Conservation (phyloP, 106 monocot species). For the Triglochin maritima region DNA sequence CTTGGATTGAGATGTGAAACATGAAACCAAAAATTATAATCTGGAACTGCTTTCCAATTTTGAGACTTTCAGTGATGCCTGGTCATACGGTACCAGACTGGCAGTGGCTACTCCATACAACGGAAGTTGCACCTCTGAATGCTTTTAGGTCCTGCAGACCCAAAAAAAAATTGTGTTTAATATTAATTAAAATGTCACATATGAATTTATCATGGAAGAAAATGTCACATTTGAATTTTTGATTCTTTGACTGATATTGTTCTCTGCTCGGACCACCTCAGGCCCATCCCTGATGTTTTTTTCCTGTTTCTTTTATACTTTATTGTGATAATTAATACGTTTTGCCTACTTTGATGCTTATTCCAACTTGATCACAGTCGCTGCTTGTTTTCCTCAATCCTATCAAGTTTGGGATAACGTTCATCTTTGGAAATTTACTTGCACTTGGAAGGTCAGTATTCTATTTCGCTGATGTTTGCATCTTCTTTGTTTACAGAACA, state of each 20-base stretch:
- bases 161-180: too few species aligned
- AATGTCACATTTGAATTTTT: neutral
- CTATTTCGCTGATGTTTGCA: neutral
- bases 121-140: too few species aligned
- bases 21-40: too few species aligned
- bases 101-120: too few species aligned
- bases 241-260: neutral
- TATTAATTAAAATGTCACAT: neutral
- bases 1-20: too few species aligned
- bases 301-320: neutral
- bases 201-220: too few species aligned
- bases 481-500: neutral
- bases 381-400: constrained; percentile 98
- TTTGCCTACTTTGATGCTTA: constrained; percentile 3
- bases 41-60: too few species aligned
- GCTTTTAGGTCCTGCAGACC: too few species aligned
- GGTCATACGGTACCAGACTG: too few species aligned
- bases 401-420: constrained; percentile 90
- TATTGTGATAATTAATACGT: neutral
- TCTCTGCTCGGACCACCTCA: too few species aligned
- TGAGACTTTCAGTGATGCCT: too few species aligned
- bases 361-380: constrained; percentile 40
- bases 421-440: constrained; percentile 94
- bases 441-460: constrained; percentile 82
- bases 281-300: neutral